phyloP scores from a whole-genome alignment of 2,329 filamentous ascomycete genomes.

The Harringtonia aguacate region DNA sequence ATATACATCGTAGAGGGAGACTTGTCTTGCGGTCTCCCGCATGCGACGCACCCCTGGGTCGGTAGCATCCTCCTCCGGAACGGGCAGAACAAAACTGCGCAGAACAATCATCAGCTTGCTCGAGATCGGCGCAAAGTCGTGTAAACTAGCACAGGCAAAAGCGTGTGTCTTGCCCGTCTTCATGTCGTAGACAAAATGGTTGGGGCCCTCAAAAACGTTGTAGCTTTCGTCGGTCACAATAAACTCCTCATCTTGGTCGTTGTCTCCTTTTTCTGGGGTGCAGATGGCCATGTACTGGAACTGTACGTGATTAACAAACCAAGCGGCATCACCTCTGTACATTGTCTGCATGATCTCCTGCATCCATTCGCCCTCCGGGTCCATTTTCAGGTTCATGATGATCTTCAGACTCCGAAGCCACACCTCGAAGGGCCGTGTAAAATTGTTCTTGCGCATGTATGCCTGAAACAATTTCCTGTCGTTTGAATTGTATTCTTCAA shows the following conservation, averaged over 20 bases:
- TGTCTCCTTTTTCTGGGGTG: conserved; percentile 11
- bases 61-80: conserved; percentile 14
- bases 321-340: conserved; percentile 14
- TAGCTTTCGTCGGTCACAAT: conserved; percentile 13
- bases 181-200: conserved; percentile 6
- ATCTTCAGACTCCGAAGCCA: conserved; percentile 17
- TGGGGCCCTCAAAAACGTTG: conserved; percentile 16
- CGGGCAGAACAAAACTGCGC: conserved; percentile 12
- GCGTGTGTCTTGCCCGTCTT: conserved; percentile 6
- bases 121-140: conserved; percentile 16
- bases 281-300: conserved; percentile 18
- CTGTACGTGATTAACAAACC: conserved; percentile 14
- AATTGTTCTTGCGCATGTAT: conserved; percentile 16
- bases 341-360: conserved; percentile 12
- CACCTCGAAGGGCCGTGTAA: conserved; percentile 16
- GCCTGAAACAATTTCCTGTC: conserved; percentile 12
- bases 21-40: background rate
- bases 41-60: conserved; percentile 1
- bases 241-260: conserved; percentile 13
- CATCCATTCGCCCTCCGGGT: conserved; percentile 12
- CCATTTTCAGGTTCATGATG: conserved; percentile 16
- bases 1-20: conserved; percentile 4
- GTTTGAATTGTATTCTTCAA: conserved; percentile 20
- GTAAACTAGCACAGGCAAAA: conserved; percentile 10
- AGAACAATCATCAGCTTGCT: conserved; percentile 18